Percentiles rank a stretch among this genome's conserved stretches.
Conservation (phyloP, 305 asterid genomes). For the Rubia tinctorum region DNA sequence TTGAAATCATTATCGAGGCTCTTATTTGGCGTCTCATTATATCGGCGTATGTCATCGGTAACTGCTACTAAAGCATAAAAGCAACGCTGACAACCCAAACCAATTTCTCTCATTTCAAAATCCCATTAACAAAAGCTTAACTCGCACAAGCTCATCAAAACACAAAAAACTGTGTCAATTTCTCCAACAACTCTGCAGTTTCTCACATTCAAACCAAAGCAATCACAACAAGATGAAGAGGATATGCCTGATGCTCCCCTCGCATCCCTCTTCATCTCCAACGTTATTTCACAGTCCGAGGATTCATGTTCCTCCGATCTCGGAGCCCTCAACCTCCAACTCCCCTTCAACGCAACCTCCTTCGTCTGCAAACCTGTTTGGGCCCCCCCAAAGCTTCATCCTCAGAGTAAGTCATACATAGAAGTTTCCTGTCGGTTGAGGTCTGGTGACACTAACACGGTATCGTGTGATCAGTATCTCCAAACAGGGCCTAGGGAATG, state of each 20-base stretch:
- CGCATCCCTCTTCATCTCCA: slow-evolving; percentile 6
- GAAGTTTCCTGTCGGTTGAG: too few species aligned
- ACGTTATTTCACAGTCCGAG: slow-evolving; percentile 43
- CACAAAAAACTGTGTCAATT: too few species aligned
- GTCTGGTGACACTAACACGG: too few species aligned
- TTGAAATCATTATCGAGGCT: too few species aligned
- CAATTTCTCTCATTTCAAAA: not conserved
- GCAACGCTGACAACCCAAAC: not conserved
- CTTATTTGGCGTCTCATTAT: too few species aligned
- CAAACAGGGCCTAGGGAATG: slow-evolving; percentile 52
- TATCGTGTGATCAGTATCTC: slow-evolving; percentile 40
- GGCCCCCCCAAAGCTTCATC: slow-evolving; percentile 48
- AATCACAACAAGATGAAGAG: slow-evolving; percentile 20
- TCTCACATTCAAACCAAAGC: not conserved
- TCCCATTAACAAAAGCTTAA: not conserved
- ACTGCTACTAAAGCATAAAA: too few species aligned
- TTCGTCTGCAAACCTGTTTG: slow-evolving; percentile 60
- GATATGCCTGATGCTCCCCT: slow-evolving; percentile 25
- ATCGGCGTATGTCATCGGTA: not conserved
- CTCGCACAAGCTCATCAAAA: too few species aligned
- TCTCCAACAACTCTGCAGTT: not conserved
- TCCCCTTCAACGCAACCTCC: slow-evolving; percentile 53
- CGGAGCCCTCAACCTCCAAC: slow-evolving; percentile 22
- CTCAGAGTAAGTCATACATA: slow-evolving; percentile 56
- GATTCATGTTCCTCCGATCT: slow-evolving; percentile 61